Conservation (phyloP, 805 yeast genomes). For the Metschnikowia kunwiensis region DNA sequence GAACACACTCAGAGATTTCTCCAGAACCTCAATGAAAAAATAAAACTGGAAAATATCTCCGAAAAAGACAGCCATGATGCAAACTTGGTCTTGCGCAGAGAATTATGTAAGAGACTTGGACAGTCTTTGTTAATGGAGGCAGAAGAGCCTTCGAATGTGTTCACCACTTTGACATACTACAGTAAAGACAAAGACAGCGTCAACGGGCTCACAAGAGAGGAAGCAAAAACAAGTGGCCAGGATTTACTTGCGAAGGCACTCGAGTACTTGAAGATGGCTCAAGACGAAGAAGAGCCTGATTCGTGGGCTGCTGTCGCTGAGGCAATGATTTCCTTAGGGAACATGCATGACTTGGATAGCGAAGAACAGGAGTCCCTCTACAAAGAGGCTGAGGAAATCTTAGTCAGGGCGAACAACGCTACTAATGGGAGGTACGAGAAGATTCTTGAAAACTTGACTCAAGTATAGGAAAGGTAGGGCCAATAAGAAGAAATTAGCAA, state of each 20-base stretch:
- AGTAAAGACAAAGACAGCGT: slow-evolving; percentile 31
- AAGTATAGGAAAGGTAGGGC: slow-evolving; percentile 1
- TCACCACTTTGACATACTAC: slow-evolving; percentile 56
- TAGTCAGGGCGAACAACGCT: slow-evolving; percentile 73
- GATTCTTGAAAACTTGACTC: slow-evolving; percentile 52
- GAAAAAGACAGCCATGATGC: slow-evolving; percentile 15
- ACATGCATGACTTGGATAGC: slow-evolving; percentile 62
- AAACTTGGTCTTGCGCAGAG: slow-evolving; percentile 29
- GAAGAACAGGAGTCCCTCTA: slow-evolving; percentile 67
- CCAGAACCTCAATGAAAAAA: slow-evolving; percentile 27
- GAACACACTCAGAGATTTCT: slow-evolving; percentile 37
- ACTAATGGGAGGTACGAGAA: slow-evolving; percentile 73
- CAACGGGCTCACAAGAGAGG: slow-evolving; percentile 33
- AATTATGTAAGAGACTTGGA: slow-evolving; percentile 53
- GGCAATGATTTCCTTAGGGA: slow-evolving; percentile 76
- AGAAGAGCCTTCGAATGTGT: slow-evolving; percentile 55
- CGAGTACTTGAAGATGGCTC: slow-evolving; percentile 53
- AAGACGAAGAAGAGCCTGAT: slow-evolving; percentile 71
- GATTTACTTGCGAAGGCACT: slow-evolving; percentile 52
- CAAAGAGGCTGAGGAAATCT: slow-evolving; percentile 61
- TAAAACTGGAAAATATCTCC: slow-evolving; percentile 12
- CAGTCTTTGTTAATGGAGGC: slow-evolving; percentile 63
- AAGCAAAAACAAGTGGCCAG: slow-evolving; percentile 51
- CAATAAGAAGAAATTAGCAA: too few species aligned
- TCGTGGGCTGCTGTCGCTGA: slow-evolving; percentile 85